Evolutionary conservation across 129 eudicot species (phyloP).

Genomic region (Flaveria bidentis): DNA sequence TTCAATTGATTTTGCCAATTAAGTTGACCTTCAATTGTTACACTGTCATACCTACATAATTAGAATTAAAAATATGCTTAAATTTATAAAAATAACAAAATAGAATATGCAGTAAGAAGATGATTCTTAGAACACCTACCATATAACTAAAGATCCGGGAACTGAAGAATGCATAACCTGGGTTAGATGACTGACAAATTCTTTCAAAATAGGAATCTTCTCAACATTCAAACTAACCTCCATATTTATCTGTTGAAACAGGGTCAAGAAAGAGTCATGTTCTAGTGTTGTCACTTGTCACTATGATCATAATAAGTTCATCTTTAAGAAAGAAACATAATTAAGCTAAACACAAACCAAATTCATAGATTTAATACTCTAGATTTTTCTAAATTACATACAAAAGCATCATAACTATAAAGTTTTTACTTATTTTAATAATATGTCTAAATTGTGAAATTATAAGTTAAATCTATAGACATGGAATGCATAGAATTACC

Average conservation of each 20-base stretch:
- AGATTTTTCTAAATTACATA: not conserved
- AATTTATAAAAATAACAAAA: not conserved
- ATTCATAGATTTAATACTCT: not conserved
- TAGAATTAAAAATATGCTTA: not conserved
- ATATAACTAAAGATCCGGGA: slow-evolving; percentile 80
- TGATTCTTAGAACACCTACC: slow-evolving; percentile 44
- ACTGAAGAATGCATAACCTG: slow-evolving; percentile 66
- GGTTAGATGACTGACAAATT: slow-evolving; percentile 79
- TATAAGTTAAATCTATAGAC: not conserved
- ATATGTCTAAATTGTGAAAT: too few relatives aligned
- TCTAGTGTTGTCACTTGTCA: slow-evolving; percentile 7
- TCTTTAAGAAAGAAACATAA: not conserved
- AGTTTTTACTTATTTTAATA: not conserved
- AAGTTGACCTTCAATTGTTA: slow-evolving; percentile 67
- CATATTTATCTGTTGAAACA: slow-evolving; percentile 72
- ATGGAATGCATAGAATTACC: slow-evolving; percentile 44
- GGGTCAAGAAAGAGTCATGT: not conserved
- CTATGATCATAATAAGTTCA: not conserved
- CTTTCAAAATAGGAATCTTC: slow-evolving; percentile 63
- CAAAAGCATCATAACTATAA: not conserved
- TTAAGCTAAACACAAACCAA: not conserved
- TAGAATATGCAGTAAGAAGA: not conserved
- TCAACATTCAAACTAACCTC: slow-evolving; percentile 61
- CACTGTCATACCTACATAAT: slow-evolving; percentile 81
- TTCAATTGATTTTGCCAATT: slow-evolving; percentile 81